These are phyloP conservation scores for Aspergillus sclerotialis DNA, from an alignment of 2,329 filamentous ascomycete genomes.

Conservation along the genomic window DNA sequence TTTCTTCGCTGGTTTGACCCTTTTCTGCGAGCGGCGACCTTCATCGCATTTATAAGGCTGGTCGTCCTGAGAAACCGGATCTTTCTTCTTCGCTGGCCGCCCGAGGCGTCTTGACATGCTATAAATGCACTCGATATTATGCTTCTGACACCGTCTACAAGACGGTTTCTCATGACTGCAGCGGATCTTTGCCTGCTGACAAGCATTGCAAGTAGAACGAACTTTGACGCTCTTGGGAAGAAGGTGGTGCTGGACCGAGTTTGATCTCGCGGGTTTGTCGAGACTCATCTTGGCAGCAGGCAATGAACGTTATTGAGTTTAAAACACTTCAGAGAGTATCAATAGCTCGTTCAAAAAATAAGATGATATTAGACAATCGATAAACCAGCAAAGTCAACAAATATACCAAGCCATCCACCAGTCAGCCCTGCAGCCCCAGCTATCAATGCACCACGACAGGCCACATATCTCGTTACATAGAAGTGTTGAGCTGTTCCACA, in stretches of 20 bases:
- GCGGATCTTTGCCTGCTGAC: constrained; percentile 31
- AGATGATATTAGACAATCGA: too few relatives aligned
- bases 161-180: constrained; percentile 31
- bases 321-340: background rate
- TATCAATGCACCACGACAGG: too few relatives aligned
- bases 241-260: too few relatives aligned
- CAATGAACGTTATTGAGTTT: background rate
- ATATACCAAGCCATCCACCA: background rate
- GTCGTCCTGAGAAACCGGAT: constrained; percentile 2
- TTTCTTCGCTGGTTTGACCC: background rate
- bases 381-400: background rate
- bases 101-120: constrained; percentile 29
- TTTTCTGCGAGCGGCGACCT: background rate
- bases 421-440: background rate
- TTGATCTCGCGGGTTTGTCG: constrained; percentile 2
- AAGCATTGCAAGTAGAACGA: constrained; percentile 33
- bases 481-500: too few relatives aligned
- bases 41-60: background rate
- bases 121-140: constrained; percentile 28
- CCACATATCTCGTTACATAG: too few relatives aligned
- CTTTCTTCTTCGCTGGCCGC: constrained; percentile 26
- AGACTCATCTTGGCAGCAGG: constrained; percentile 3
- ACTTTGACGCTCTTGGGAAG: constrained; percentile 29
- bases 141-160: constrained; percentile 27
- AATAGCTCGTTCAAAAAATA: too few relatives aligned